A percentile compares a stretch with the other conserved stretches of the same genome.
Evolutionary conservation across 345 rosid genomes (phyloP).

Genomic region (Eucalyptus brandiana): DNA sequence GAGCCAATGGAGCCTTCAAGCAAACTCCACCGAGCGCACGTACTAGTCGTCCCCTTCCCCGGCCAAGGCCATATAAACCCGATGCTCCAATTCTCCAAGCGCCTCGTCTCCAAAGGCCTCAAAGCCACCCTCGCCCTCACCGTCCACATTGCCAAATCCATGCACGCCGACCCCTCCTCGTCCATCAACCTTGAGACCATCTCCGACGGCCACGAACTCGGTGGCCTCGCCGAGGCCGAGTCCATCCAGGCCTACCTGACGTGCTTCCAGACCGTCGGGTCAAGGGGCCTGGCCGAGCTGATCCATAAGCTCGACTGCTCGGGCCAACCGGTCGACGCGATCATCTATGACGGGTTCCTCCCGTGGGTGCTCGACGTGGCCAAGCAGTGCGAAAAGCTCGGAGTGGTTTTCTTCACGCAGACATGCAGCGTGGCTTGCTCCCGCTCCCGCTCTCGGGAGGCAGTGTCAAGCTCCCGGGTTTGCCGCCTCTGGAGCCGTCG

Average conservation of each 20-base stretch:
- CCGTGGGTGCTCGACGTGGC: conserved; percentile 27
- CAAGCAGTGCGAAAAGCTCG: conserved; percentile 4
- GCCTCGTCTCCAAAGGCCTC: conserved; percentile 10
- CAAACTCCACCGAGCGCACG: not conserved
- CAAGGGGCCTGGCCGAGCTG: not conserved
- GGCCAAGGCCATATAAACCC: conserved; percentile 22
- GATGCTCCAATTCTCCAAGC: conserved; percentile 20
- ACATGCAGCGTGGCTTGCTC: conserved; percentile 2
- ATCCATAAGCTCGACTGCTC: not conserved
- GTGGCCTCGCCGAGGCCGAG: not conserved
- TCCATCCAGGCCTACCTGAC: not conserved
- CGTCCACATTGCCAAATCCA: not conserved
- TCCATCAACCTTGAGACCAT: conserved; percentile 1
- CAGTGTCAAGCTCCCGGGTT: conserved; percentile 2
- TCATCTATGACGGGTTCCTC: conserved; percentile 14
- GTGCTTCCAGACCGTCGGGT: not conserved
- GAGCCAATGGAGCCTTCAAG: not conserved
- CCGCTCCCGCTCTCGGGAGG: not conserved
- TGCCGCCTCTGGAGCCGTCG: conserved; percentile 8
- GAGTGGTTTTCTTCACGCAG: conserved; percentile 16
- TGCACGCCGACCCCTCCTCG: not conserved
- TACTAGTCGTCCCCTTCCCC: conserved; percentile 7
- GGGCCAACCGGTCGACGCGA: not conserved
- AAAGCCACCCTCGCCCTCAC: conserved; percentile 5
- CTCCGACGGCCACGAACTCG: conserved; percentile 22